Conservation (phyloP, 228 moss, liverwort and hornwort species). For the Sphagnum magellanicum region DNA sequence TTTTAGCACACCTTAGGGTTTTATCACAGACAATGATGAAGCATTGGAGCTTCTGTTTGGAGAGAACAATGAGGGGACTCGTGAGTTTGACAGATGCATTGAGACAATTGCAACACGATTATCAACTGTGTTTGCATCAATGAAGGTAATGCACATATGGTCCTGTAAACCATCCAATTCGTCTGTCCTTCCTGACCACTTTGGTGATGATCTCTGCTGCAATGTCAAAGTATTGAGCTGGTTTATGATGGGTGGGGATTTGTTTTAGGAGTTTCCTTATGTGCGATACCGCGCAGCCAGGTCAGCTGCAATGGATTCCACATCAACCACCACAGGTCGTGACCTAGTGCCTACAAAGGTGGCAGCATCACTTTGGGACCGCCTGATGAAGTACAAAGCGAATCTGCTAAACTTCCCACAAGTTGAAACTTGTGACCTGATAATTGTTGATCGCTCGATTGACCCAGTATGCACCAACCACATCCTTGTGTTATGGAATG, state of each 20-base stretch:
- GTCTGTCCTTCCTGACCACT: not conserved
- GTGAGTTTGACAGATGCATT: conserved; percentile 55
- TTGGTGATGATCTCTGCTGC: not conserved
- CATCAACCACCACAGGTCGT: conserved; percentile 55
- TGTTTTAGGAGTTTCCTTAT: conserved; percentile 67
- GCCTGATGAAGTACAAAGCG: conserved; percentile 76
- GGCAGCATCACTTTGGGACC: conserved; percentile 73
- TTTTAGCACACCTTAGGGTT: conserved; percentile 45
- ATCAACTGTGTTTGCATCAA: conserved; percentile 82
- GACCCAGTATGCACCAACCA: conserved; percentile 49
- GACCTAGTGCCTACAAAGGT: conserved; percentile 71
- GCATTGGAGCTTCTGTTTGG: conserved; percentile 78
- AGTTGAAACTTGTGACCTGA: conserved; percentile 78
- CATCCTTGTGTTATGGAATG: not conserved
- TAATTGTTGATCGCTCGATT: conserved; percentile 81
- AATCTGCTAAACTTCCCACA: conserved; percentile 57
- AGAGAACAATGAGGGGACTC: conserved; percentile 61
- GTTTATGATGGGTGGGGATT: not conserved
- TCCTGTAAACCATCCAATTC: no score
- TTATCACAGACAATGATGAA: conserved; percentile 74
- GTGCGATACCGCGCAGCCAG: conserved; percentile 76
- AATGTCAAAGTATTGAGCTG: not conserved
- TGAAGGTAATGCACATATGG: conserved; percentile 39
- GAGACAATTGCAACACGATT: conserved; percentile 74
- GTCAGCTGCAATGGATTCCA: conserved; percentile 43